Base-by-base conservation (phyloP, 345 rosid species). In the Ricinus communis region DNA sequence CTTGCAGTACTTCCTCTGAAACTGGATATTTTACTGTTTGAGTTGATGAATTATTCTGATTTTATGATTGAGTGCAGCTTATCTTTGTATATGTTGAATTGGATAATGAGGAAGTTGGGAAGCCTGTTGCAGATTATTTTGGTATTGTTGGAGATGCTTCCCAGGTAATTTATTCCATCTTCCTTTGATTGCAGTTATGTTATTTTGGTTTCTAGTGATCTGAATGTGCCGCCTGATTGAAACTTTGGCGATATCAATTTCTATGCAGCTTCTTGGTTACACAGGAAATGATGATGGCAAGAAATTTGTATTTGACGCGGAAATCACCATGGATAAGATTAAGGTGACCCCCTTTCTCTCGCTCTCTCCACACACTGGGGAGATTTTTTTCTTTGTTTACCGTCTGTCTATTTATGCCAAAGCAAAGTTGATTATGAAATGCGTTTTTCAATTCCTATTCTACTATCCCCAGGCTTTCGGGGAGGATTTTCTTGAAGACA, bases 101-200 rank as follows among this genome's bases (percentile, higher is more conserved):
- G 91, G 98, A 93, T 64, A 88, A 91, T 64, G 97, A 96, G 82
- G 99, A 93, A 55, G 84, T 81, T 64, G 99, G 98, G 76, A 88
- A 81, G 81, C 98, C 97, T 46, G 94, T 96, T 27, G 85, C 99
- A 68, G 97, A 96, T 3, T 96, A 93, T 82, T 96, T 96, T 77
- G 98, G 98, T 67, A 80, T 91, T 67, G 69, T 85, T 19, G 90
- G 89, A 70, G 75, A 77, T 74, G 87, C 82, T 71, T 88, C 99
- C 64, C 80, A 71, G 51, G 98, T 89, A 86, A 74, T 71, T 41
- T 38, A 1, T 25, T 1, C 18, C 27, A 24, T 46, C 36, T 19
- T 73, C 54, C 21, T 15, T 56, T 58, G 6, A 5, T n/a, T 49
- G 9, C 12, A 70, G 67, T 27, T 25, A 28, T 31, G 51, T 18